Evolutionary conservation across 2,329 filamentous ascomycete species (phyloP).

Genomic region (Fusarium pseudocircinatum): DNA sequence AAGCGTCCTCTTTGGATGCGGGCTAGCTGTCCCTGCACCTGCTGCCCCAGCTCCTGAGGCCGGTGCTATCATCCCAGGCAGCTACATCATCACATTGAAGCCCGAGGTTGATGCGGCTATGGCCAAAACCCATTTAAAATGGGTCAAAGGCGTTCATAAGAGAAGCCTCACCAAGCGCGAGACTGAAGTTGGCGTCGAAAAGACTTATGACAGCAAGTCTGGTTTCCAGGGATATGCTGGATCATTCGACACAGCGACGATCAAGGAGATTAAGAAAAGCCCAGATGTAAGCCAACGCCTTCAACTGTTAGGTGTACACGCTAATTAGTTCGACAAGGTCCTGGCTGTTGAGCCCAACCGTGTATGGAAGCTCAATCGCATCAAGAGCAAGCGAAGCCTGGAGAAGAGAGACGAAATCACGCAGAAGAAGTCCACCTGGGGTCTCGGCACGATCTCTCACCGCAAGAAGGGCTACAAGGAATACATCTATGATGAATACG

Average conservation of each 20-base stretch:
- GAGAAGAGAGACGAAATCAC: constrained; percentile 10
- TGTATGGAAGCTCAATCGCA: constrained; percentile 15
- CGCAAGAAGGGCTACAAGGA: constrained; percentile 3
- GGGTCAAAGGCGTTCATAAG: constrained; percentile 60
- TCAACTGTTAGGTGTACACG: rapidly evolving
- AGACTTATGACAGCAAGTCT: constrained; percentile 37
- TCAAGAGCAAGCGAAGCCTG: neutral
- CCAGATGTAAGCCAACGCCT: constrained; percentile 48
- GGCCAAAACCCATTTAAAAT: constrained; percentile 57
- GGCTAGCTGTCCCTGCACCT: constrained; percentile 6
- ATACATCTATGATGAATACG: constrained; percentile 24
- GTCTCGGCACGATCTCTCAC: constrained; percentile 26
- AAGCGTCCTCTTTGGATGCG: constrained; percentile 7
- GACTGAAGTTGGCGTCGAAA: constrained; percentile 44
- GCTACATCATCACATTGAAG: constrained; percentile 71
- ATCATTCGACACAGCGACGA: constrained; percentile 50
- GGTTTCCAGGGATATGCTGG: constrained; percentile 55
- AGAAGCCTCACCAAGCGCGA: constrained; percentile 60
- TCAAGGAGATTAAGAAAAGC: constrained; percentile 52
- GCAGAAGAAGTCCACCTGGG: constrained; percentile 16
- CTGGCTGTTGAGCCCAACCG: constrained; percentile 25
- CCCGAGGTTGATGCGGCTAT: constrained; percentile 48
- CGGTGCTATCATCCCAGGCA: constrained; percentile 45
- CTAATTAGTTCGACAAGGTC: constrained; percentile 26
- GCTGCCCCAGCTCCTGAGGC: neutral